Evolutionary conservation across 192 early-diverging fungal genomes (phyloP), one percentile per base, ranked within the genome.

Genomic region (Backusella mclennaniae): DNA sequence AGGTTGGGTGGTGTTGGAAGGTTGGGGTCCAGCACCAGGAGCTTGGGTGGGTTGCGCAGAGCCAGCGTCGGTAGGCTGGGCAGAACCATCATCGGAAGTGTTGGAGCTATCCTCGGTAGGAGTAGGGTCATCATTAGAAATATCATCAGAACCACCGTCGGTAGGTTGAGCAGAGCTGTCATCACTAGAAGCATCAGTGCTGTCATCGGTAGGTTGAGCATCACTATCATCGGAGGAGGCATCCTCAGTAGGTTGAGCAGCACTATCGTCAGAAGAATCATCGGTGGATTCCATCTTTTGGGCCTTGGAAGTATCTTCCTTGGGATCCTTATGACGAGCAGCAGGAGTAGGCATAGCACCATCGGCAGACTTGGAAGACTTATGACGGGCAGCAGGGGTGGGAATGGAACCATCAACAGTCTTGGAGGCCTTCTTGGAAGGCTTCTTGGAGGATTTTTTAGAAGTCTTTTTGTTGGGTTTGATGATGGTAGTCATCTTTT

Each of bases 1-100:
- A 21, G 56, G 53, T 5, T 46, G 69, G 49, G 35, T 41, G 5
- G 67, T 71, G 63, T 63, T 74, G 35, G 78, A 29, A 14, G 49
- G 5, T 2, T 29, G 9, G 4, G 56, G 21, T 1, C 6, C 42
- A 1, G 15, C 17, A 19, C 14, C 3, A 26, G 41, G 6, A 19
- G 14, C 44, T 39, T 41, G 19, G 19, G 39, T 11, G 52, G 52
- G n/a, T 4, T 15, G 42, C 1, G 42, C 17, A 17, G 69, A n/a
- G 9, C 19, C 7, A 26, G 0, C 11, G 23, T 9, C 21, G 23
- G 70, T 72, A 31, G 26, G 36, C 46, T 26, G 23, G 1, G 38
- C 42, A 39, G 44, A 46, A 12, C 38, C 21, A 53, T 36, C 19
- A 23, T 6, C 6, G 7, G 68, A 17, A 4, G 12, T 19, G 8